A percentile compares a stretch with the other conserved stretches of the same genome.
Conservation (phyloP, 371 early-diverging fungal genomes). For the Mucor mucedo region DNA sequence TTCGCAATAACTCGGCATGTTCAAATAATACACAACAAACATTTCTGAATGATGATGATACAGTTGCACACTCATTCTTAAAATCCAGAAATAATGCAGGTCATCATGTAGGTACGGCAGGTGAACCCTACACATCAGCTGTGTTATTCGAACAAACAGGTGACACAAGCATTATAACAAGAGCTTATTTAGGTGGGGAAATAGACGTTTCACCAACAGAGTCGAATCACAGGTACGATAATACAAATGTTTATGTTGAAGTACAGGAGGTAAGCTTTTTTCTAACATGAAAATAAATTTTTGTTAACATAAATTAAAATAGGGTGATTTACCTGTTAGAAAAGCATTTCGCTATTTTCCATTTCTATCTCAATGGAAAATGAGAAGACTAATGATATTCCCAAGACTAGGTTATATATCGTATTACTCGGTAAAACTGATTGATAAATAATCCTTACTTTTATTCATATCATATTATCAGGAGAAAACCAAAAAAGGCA, state of each 20-base stretch:
- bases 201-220: not conserved
- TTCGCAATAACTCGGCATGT: not conserved
- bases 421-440: conserved; percentile 38
- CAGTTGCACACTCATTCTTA: conserved; percentile 1
- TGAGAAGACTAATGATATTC: conserved; percentile 56
- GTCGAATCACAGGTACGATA: conserved; percentile 6
- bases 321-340: conserved; percentile 54
- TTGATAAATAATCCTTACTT: not conserved
- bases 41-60: not conserved
- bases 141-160: not conserved
- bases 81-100: conserved; percentile 4
- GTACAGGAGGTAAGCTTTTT: conserved; percentile 31
- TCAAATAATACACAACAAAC: not conserved
- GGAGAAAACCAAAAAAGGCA: conserved; percentile 47
- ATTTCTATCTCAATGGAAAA: conserved; percentile 56
- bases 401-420: conserved; percentile 58
- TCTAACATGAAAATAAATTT: not conserved
- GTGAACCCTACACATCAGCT: not conserved
- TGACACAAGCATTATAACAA: not conserved
- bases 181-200: not conserved
- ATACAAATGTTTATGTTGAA: conserved; percentile 29
- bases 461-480: conserved; percentile 1
- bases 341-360: conserved; percentile 54
- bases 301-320: not conserved
- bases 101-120: not conserved